A percentile compares a stretch with the other conserved stretches of the same genome.
phyloP scores from a whole-genome alignment of 169 alveolate species.

The Theileria parva region DNA sequence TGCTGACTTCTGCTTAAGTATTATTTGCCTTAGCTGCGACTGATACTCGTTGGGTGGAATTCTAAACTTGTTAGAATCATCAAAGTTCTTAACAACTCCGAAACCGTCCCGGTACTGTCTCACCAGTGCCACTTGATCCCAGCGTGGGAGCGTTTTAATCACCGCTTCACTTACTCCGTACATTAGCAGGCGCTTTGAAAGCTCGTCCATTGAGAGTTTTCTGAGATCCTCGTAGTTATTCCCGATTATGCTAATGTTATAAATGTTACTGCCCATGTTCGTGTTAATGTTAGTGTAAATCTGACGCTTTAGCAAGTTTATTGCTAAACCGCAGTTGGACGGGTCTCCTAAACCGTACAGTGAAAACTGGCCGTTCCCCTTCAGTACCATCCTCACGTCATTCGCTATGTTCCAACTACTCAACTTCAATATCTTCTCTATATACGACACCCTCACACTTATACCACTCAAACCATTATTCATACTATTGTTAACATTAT shows the following conservation, averaged over 20 bases:
- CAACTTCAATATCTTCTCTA: slow-evolving; percentile 79
- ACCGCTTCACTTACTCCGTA: slow-evolving; percentile 84
- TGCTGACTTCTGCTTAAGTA: slow-evolving; percentile 75
- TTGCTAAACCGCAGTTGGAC: slow-evolving; percentile 87
- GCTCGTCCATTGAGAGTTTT: slow-evolving; percentile 84
- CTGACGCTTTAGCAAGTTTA: slow-evolving; percentile 75
- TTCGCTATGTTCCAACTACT: slow-evolving; percentile 85
- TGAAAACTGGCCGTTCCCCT: slow-evolving; percentile 81
- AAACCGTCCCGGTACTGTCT: slow-evolving; percentile 81
- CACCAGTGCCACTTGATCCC: slow-evolving; percentile 88
- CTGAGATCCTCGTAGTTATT: slow-evolving; percentile 78
- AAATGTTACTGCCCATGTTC: slow-evolving; percentile 15
- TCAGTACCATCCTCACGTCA: slow-evolving; percentile 80
- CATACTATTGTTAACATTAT: too few species aligned
- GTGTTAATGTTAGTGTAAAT: slow-evolving; percentile 34
- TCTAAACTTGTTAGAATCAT: slow-evolving; percentile 62
- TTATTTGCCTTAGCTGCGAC: slow-evolving; percentile 65
- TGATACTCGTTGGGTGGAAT: slow-evolving; percentile 82
- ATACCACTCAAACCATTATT: slow-evolving; percentile 4
- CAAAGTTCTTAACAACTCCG: slow-evolving; percentile 56
- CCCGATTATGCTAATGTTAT: slow-evolving; percentile 22
- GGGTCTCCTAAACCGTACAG: slow-evolving; percentile 84
- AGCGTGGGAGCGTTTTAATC: slow-evolving; percentile 81
- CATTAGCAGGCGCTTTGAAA: slow-evolving; percentile 74
- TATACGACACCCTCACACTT: slow-evolving; percentile 58